Evolutionary conservation across 225 moss, liverwort and hornwort species (phyloP), one percentile per base, ranked within the genome.

Genomic region (Climacium dendroides): DNA sequence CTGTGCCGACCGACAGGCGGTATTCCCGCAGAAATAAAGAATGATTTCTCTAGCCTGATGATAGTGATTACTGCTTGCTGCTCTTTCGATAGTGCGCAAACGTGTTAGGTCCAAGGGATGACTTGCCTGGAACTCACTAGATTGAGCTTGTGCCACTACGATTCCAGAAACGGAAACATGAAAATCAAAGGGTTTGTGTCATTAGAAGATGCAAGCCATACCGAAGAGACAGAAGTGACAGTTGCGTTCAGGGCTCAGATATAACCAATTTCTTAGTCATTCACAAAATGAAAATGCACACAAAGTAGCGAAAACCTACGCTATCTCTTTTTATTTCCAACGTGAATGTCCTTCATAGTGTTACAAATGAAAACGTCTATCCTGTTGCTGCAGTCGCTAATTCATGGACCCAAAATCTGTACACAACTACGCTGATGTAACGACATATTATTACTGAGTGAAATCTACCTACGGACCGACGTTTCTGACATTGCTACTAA

Each of bases 1-100:
- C 59, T 48, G 15, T 78, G 67, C 85, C 76, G 91, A 88, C 88
- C 83, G 73, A 57, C 71, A 77, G 85, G 85, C 91, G 82, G 87
- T 81, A 85, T 43, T 58, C 48, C 26, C 25, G 87, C 58, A 50
- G 39, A 64, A 87, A 63, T 66, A 61, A 62, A 77, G 29, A 52
- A 84, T 41, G 45, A 66, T 52, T 66, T 79, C 83, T 66, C 37
- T 43, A 24, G 66, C 29, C 35, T 29, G 30, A 34, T 59, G 59
- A 20, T 50, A 19, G 73, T 59, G 54, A 77, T 14, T 43, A 34
- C 41, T 64, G 61, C 52, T 41, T 74, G 61, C 41, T 58, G 50
- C 23, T 19, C 41, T 34, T 77, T 60, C 39, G 41, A 81, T 26
- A 58, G 76, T 54, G 62, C 54, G 30, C 61, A 30, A 71, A 55